Conservation (phyloP, 2,329 filamentous ascomycete species). For the Epicoccum nigrum region DNA sequence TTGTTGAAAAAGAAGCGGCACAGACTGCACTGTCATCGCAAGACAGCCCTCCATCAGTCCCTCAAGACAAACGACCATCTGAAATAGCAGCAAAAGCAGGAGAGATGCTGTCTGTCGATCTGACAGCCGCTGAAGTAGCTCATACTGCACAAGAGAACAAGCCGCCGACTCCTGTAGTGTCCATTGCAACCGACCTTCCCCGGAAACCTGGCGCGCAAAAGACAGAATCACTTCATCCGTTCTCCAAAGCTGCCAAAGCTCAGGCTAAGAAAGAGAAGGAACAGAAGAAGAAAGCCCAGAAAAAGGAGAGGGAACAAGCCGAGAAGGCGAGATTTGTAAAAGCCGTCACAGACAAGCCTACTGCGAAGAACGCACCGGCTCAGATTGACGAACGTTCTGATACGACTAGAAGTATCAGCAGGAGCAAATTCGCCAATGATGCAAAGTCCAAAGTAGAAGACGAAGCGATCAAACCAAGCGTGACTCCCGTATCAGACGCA, state of each 20-base stretch:
- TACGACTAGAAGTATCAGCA: too few relatives aligned
- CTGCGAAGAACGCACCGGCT: not conserved
- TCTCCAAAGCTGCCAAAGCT: conserved; percentile 35
- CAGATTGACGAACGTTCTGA: not conserved
- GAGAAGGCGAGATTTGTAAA: conserved; percentile 19
- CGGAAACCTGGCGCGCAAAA: conserved; percentile 36
- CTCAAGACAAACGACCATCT: not conserved
- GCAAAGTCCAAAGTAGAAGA: not conserved
- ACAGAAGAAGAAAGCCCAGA: conserved; percentile 46
- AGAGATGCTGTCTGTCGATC: not conserved
- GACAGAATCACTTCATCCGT: conserved; percentile 39
- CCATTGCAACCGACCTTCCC: not conserved
- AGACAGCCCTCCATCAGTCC: conserved; percentile 2
- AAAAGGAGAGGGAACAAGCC: conserved; percentile 30
- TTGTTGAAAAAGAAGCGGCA: not conserved
- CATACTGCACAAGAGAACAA: not conserved
- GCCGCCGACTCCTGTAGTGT: not conserved
- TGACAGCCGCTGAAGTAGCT: not conserved
- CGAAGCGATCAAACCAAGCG: not conserved
- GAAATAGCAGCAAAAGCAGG: not conserved
- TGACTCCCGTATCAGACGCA: not conserved
- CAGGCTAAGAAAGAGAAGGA: conserved; percentile 43
- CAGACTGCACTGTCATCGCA: not conserved
- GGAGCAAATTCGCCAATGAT: not conserved
- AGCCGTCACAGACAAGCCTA: conserved; percentile 8